A percentile compares a stretch with the other conserved stretches of the same genome.
Conservation (phyloP, 768 basidiomycete species). For the Myochromella boudieri region DNA sequence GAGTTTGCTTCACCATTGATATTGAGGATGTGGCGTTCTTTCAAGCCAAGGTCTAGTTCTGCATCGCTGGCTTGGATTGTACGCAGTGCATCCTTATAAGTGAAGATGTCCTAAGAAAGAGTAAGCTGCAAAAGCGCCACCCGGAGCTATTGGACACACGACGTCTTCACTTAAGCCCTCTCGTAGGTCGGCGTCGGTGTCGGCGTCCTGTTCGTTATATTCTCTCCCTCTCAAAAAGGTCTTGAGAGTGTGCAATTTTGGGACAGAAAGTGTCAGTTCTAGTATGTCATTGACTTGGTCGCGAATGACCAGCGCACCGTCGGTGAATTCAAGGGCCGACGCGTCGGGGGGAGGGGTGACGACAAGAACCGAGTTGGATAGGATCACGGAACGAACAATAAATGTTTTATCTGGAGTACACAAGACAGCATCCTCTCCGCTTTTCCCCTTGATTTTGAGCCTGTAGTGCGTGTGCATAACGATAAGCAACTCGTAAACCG, state of each 20-base stretch:
- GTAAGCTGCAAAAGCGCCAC: neutral
- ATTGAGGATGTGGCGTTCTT: constrained; percentile 67
- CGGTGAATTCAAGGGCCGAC: constrained; percentile 24
- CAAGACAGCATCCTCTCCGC: constrained; percentile 84
- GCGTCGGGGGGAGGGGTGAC: constrained; percentile 50
- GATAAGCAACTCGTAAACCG: constrained; percentile 1
- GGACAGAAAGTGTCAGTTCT: constrained; percentile 77
- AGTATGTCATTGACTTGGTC: constrained; percentile 83
- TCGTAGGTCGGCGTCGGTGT: constrained; percentile 24
- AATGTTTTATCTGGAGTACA: constrained; percentile 86
- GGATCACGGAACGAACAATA: constrained; percentile 75
- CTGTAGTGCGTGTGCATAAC: constrained; percentile 34
- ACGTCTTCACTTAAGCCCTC: constrained; percentile 16
- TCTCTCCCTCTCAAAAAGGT: constrained; percentile 60
- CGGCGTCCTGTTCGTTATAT: constrained; percentile 70
- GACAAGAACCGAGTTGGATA: constrained; percentile 87
- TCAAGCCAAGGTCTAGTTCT: constrained; percentile 67
- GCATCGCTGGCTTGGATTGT: constrained; percentile 82
- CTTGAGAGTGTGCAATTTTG: constrained; percentile 69
- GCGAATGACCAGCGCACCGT: constrained; percentile 62
- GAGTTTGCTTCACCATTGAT: constrained; percentile 54
- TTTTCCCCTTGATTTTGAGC: constrained; percentile 77
- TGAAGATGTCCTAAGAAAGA: constrained; percentile 29
- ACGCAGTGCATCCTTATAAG: constrained; percentile 59
- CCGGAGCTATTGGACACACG: constrained; percentile 8